These are phyloP conservation scores for Chenopodium album DNA, from an alignment of 148 eudicot genomes.

Conservation along the genomic window DNA sequence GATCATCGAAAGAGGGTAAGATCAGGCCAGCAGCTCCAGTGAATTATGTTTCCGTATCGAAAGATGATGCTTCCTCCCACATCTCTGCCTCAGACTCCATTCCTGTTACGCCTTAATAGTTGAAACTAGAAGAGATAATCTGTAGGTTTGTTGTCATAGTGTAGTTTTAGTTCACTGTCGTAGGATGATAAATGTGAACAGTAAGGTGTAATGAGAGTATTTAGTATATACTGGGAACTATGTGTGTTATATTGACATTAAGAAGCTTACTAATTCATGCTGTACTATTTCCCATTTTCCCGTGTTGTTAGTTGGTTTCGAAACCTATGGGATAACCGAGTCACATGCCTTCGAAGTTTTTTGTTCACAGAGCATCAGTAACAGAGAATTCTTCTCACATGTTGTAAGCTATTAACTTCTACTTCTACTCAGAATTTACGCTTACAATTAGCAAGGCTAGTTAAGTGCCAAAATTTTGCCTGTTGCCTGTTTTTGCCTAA, in stretches of 20 bases:
- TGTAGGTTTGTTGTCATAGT: slow-evolving; percentile 26
- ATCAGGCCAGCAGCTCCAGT: slow-evolving; percentile 71
- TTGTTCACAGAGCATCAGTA: neutral
- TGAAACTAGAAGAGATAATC: slow-evolving; percentile 24
- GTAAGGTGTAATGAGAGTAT: slow-evolving; percentile 18
- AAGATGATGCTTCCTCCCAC: slow-evolving; percentile 78
- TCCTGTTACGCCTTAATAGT: slow-evolving; percentile 62
- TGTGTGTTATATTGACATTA: slow-evolving; percentile 28
- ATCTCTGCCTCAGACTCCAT: slow-evolving; percentile 64
- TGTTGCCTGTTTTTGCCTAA: too few species aligned
- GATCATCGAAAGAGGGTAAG: slow-evolving; percentile 70
- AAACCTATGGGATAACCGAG: neutral
- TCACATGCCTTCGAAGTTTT: too few species aligned
- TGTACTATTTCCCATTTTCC: slow-evolving; percentile 8
- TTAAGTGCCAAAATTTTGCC: too few species aligned
- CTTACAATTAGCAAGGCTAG: too few species aligned
- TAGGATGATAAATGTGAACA: slow-evolving; percentile 25
- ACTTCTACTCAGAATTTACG: too few species aligned
- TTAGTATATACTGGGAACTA: slow-evolving; percentile 30
- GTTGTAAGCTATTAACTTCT: too few species aligned
- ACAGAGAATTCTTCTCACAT: neutral
- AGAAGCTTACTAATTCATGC: slow-evolving; percentile 32
- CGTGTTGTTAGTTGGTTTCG: slow-evolving; percentile 6
- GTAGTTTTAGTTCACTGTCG: slow-evolving; percentile 27
- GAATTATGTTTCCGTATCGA: slow-evolving; percentile 71